phyloP scores from a whole-genome alignment of 1,284 basidiomycete species.

The Cutaneotrichosporon cyanovorans region DNA sequence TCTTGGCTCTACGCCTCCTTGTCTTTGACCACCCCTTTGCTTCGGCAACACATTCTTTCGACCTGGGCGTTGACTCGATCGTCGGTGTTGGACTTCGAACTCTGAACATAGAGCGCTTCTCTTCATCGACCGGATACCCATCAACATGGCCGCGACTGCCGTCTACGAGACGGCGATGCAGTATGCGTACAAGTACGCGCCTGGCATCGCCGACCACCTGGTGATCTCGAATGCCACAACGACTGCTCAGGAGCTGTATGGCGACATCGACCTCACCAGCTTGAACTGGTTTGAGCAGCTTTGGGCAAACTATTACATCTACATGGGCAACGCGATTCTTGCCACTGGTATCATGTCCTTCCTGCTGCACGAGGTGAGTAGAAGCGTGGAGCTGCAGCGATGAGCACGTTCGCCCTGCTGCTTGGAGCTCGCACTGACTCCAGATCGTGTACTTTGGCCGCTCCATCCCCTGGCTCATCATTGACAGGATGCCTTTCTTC shows the following conservation, averaged over 20 bases:
- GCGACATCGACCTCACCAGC: constrained; percentile 54
- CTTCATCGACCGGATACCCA: too few species aligned
- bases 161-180: constrained; percentile 28
- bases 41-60: too few species aligned
- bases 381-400: not conserved
- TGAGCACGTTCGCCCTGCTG: not conserved
- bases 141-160: constrained; percentile 21
- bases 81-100: too few species aligned
- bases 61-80: too few species aligned
- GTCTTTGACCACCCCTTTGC: too few species aligned
- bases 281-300: constrained; percentile 68
- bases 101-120: too few species aligned
- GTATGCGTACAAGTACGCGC: constrained; percentile 37
- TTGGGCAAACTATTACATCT: constrained; percentile 77
- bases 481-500: constrained; percentile 91
- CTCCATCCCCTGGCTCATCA: constrained; percentile 89
- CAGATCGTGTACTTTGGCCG: constrained; percentile 96
- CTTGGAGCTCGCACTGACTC: not conserved
- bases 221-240: constrained; percentile 37
- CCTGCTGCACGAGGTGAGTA: constrained; percentile 77
- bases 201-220: constrained; percentile 35
- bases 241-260: constrained; percentile 41
- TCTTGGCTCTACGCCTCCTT: too few species aligned
- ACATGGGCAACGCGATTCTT: constrained; percentile 80
- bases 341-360: constrained; percentile 95